These are phyloP conservation scores for Kwoniella europaea DNA, from an alignment of 768 basidiomycete species.

Conservation along the genomic window DNA sequence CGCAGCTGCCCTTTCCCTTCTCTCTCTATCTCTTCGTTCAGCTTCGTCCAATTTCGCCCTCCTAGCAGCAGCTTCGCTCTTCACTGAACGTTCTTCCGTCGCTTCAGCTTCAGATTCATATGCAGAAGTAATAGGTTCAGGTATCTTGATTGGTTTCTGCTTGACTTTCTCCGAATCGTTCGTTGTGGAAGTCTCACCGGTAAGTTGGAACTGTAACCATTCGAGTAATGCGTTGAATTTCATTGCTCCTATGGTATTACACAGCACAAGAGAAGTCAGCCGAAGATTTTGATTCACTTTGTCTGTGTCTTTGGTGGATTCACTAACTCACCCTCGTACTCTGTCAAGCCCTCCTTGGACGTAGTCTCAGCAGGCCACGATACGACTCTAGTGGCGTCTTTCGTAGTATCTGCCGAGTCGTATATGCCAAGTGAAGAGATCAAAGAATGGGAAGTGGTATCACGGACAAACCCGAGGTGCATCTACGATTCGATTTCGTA, in stretches of 20 bases:
- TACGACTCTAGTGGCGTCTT: constrained; percentile 65
- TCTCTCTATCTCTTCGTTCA: constrained; percentile 44
- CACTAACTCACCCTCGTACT: constrained; percentile 69
- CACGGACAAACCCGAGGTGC: constrained; percentile 71
- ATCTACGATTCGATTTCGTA: constrained; percentile 63
- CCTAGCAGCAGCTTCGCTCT: constrained; percentile 30
- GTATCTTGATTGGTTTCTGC: constrained; percentile 29
- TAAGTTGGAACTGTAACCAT: constrained; percentile 68
- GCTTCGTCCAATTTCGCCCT: constrained; percentile 50
- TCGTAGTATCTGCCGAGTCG: constrained; percentile 59
- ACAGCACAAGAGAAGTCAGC: background rate
- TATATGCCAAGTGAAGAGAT: constrained; percentile 68
- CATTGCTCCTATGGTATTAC: constrained; percentile 61
- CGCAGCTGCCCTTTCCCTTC: constrained; percentile 41
- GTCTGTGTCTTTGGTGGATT: background rate
- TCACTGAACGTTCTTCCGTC: constrained; percentile 31
- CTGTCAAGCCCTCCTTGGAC: constrained; percentile 65
- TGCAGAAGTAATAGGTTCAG: constrained; percentile 16
- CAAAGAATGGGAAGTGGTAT: constrained; percentile 49
- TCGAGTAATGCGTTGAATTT: constrained; percentile 75
- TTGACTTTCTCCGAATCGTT: constrained; percentile 9
- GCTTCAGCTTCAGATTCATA: constrained; percentile 30
- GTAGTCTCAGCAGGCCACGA: constrained; percentile 61
- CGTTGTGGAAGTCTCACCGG: constrained; percentile 56
- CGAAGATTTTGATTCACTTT: background rate